Evolutionary conservation across 2,329 filamentous ascomycete genomes (phyloP), one percentile per base, ranked within the genome.

Genomic region (Gliomastix tumulicola): DNA sequence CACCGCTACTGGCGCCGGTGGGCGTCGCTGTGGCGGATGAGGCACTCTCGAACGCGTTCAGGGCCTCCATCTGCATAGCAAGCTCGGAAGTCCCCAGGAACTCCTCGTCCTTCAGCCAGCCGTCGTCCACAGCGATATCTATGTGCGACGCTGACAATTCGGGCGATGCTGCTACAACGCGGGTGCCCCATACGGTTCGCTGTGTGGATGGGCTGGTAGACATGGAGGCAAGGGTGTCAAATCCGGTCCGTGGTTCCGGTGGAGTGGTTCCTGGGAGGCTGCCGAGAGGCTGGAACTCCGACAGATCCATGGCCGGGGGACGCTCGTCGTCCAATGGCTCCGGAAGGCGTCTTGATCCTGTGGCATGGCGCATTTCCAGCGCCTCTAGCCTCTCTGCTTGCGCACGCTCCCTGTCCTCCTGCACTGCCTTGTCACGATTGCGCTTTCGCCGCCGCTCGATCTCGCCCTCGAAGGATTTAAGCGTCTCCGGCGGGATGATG

Each of bases 121-220:
- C 90, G 54, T 96, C 89, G 43, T 88, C 78, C 9, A 36, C 39
- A 5, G 42, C 20, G 36, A 41, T 41, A 56, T 49, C 10, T n/a
- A 28, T 28, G n/a, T 36, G 40, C 1, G 60, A 42, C 4, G 69
- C 55, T 20, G 59, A 59, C 20, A 78, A 49, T 10, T 74, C 71
- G 3, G 80, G 77, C 4, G 77, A 80, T 1, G 63, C 63, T 13
- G 78, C 65, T 4, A 94, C 64, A 0, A 74, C 78, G 4, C 76
- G 71, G 1, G 90, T 97, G n/a, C 90, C 90, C 90, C 90, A 97
- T 1, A 97, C 87, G 0, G 90, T 97, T 43, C 79, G 80, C 28
- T 76, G 68, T 1, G 79, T 76, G 7, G 78, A 81, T 0, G 89
- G 88, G 43, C 85, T 94, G 2, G 85, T 89, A 5, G 87, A 89